Evolutionary conservation across 495 filamentous ascomycete genomes (phyloP).

Genomic region (Aspergillus haitiensis): DNA sequence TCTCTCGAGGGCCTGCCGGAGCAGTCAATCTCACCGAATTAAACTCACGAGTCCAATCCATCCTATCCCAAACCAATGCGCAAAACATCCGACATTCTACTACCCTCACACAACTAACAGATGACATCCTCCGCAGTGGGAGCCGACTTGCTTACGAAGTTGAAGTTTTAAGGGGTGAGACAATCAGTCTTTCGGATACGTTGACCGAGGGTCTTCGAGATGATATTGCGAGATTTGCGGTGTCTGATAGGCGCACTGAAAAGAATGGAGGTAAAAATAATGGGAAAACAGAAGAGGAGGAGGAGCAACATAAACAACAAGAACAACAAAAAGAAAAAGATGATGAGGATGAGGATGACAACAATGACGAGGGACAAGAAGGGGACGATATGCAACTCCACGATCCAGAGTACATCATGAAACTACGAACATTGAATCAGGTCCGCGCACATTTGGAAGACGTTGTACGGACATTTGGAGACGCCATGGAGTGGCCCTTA

Average conservation of each 20-base stretch:
- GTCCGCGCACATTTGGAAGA: slow-evolving; percentile 79
- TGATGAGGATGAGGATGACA: slow-evolving; percentile 1
- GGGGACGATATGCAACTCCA: slow-evolving; percentile 8
- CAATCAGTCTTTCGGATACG: slow-evolving; percentile 71
- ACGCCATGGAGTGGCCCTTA: slow-evolving; percentile 90
- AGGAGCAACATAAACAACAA: slow-evolving; percentile 18
- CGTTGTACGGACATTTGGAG: slow-evolving; percentile 84
- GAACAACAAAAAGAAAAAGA: neutral
- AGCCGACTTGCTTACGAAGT: slow-evolving; percentile 91
- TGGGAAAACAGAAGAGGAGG: slow-evolving; percentile 16
- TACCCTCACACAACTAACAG: slow-evolving; percentile 82
- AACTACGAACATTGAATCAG: slow-evolving; percentile 78
- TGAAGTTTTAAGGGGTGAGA: slow-evolving; percentile 86
- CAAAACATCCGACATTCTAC: slow-evolving; percentile 83
- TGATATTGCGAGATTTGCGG: slow-evolving; percentile 70
- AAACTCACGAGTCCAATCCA: slow-evolving; percentile 75
- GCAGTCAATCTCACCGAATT: slow-evolving; percentile 72
- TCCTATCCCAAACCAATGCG: slow-evolving; percentile 82
- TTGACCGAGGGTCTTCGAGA: slow-evolving; percentile 68
- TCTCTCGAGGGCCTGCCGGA: slow-evolving; percentile 34
- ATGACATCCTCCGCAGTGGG: slow-evolving; percentile 88
- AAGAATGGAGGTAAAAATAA: slow-evolving; percentile 11
- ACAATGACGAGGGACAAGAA: slow-evolving; percentile 4
- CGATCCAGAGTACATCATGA: slow-evolving; percentile 70
- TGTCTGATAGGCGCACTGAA: slow-evolving; percentile 39